Evolutionary conservation across 495 filamentous ascomycete species (phyloP).

Genomic region (Cercophora scortea): DNA sequence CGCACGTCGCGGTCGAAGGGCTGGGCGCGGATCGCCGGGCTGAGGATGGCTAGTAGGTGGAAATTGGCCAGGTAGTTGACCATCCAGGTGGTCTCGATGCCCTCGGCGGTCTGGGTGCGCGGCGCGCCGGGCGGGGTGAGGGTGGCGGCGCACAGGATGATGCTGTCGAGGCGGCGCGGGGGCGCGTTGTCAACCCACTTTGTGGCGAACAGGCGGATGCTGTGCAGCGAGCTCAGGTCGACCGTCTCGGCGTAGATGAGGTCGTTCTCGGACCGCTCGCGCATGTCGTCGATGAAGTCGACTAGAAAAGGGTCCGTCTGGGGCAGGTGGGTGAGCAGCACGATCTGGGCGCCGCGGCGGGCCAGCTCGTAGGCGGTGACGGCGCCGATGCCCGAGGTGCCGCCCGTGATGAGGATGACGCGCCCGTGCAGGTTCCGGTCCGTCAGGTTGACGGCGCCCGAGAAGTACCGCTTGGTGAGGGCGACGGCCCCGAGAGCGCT

Average conservation of each 20-base stretch:
- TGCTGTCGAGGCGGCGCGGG: slow-evolving; percentile 83
- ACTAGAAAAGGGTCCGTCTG: slow-evolving; percentile 79
- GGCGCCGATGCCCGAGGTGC: slow-evolving; percentile 89
- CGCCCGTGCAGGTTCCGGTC: slow-evolving; percentile 88
- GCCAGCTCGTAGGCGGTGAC: slow-evolving; percentile 67
- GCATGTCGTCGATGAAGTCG: slow-evolving; percentile 87
- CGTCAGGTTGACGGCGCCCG: slow-evolving; percentile 63
- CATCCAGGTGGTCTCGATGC: slow-evolving; percentile 82
- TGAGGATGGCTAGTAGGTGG: slow-evolving; percentile 84
- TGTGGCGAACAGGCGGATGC: slow-evolving; percentile 89
- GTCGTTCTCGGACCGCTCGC: slow-evolving; percentile 69
- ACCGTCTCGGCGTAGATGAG: slow-evolving; percentile 93
- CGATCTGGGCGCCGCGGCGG: slow-evolving; percentile 75
- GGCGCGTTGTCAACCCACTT: slow-evolving; percentile 97
- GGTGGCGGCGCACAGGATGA: slow-evolving; percentile 77
- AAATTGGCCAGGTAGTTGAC: slow-evolving; percentile 95
- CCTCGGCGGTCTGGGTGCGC: slow-evolving; percentile 57
- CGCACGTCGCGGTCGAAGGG: slow-evolving; percentile 89
- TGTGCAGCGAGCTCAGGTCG: slow-evolving; percentile 78
- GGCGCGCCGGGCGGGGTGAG: slow-evolving; percentile 55
- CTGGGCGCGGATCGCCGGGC: slow-evolving; percentile 79
- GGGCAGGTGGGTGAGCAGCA: slow-evolving; percentile 78
- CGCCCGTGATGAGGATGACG: slow-evolving; percentile 89
- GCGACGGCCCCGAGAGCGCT: slow-evolving; percentile 53
- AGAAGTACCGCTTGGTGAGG: slow-evolving; percentile 69